phyloP scores from a whole-genome alignment of 2,329 filamentous ascomycete species.

The Fusarium sp. region DNA sequence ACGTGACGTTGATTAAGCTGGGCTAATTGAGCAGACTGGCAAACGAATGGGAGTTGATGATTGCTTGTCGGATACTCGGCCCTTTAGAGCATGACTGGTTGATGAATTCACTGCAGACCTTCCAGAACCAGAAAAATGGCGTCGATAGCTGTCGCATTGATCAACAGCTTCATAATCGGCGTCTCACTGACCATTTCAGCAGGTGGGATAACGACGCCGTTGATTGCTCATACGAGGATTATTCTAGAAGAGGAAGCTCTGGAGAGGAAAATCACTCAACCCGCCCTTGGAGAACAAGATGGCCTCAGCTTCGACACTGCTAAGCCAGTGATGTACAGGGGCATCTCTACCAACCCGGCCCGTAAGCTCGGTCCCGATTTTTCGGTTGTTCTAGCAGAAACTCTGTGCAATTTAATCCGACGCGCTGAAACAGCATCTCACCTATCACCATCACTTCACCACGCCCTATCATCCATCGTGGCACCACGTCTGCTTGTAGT shows the following conservation, averaged over 20 bases:
- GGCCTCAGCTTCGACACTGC: background rate
- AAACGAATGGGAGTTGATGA: accelerated
- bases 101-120: background rate
- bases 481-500: conserved; percentile 8
- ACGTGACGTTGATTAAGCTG: background rate
- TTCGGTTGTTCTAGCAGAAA: background rate
- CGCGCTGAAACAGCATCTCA: background rate
- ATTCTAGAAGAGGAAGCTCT: conserved; percentile 4
- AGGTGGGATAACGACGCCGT: background rate
- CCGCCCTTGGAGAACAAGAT: background rate
- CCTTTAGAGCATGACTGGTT: background rate
- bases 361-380: background rate
- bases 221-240: background rate
- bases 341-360: background rate
- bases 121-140: background rate
- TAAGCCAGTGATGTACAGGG: background rate
- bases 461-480: conserved; percentile 4
- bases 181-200: background rate
- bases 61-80: background rate
- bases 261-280: background rate
- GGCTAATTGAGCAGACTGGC: background rate
- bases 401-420: background rate
- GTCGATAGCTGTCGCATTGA: background rate
- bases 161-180: background rate
- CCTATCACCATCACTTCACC: background rate